phyloP scores from a whole-genome alignment of 441 rosid species.

The Arabidopsis hybrid region DNA sequence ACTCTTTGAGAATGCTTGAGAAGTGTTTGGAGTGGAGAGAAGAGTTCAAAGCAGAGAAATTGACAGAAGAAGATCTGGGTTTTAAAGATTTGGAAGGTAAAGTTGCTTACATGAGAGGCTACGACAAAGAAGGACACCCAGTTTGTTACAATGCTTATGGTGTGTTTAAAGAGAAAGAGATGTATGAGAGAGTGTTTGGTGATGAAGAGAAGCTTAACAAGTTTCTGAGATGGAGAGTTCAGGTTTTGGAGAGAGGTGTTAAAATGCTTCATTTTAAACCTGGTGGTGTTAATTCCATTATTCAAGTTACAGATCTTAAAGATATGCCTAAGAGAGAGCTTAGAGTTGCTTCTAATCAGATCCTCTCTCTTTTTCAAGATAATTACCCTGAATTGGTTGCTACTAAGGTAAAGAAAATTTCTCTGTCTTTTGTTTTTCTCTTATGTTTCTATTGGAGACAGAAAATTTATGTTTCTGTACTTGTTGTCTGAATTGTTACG shows the following conservation, averaged over 20 bases:
- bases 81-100: conserved; percentile 85
- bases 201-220: conserved; percentile 81
- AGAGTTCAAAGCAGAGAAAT: conserved; percentile 72
- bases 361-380: conserved; percentile 89
- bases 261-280: conserved; percentile 81
- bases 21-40: conserved; percentile 83
- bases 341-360: conserved; percentile 83
- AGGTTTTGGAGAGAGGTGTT: conserved; percentile 88
- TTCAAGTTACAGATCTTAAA: conserved; percentile 94
- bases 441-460: neutral
- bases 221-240: conserved; percentile 94
- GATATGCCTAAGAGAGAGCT: conserved; percentile 98
- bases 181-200: conserved; percentile 87
- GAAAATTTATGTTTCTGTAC: conserved; percentile 5
- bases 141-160: conserved; percentile 97
- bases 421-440: neutral
- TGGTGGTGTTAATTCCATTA: conserved; percentile 87
- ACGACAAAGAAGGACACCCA: conserved; percentile 85
- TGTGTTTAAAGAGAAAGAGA: conserved; percentile 74
- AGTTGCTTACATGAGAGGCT: conserved; percentile 91
- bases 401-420: conserved; percentile 63
- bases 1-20: conserved; percentile 72
- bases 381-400: conserved; percentile 99
- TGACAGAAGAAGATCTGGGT: conserved; percentile 78
- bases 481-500: conserved; percentile 33